phyloP scores from a whole-genome alignment of 352 stramenopile genomes.

The Pseudoperonospora humuli region DNA sequence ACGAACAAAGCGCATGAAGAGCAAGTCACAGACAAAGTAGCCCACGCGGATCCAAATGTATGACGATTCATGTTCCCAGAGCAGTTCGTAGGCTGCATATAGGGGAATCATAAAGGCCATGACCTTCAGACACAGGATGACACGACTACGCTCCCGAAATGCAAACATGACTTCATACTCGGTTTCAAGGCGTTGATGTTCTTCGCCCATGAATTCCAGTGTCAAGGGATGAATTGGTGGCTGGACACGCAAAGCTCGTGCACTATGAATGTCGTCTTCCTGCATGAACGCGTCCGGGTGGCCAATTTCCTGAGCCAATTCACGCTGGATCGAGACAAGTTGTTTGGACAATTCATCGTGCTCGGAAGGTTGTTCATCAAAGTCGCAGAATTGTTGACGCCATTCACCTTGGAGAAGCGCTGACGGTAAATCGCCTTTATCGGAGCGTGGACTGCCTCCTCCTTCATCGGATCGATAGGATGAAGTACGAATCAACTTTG shows the following conservation, averaged over 20 bases:
- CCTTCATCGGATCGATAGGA: constrained; percentile 31
- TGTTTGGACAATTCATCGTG: constrained; percentile 79
- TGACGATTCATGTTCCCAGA: constrained; percentile 48
- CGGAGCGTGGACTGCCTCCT: constrained; percentile 6
- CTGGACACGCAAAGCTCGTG: constrained; percentile 50
- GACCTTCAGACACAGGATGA: constrained; percentile 68
- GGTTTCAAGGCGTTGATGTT: constrained; percentile 63
- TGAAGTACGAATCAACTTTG: constrained; percentile 22
- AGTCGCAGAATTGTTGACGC: constrained; percentile 76
- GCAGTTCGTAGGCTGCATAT: constrained; percentile 65
- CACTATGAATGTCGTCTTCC: constrained; percentile 65
- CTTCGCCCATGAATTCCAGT: constrained; percentile 79
- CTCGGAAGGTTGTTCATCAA: constrained; percentile 63
- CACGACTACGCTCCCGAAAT: constrained; percentile 50
- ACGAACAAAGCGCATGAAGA: constrained; percentile 59
- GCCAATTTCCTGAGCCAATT: constrained; percentile 69
- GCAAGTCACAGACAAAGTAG: constrained; percentile 63
- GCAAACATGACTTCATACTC: constrained; percentile 75
- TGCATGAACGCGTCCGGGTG: constrained; percentile 48
- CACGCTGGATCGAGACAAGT: constrained; percentile 52
- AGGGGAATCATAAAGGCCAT: constrained; percentile 60
- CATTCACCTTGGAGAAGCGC: constrained; percentile 63
- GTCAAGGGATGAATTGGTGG: constrained; percentile 68
- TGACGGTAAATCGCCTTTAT: constrained; percentile 35
- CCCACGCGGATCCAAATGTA: constrained; percentile 57